Percentiles rank a stretch among this genome's conserved stretches.
phyloP scores from a whole-genome alignment of 2,329 filamentous ascomycete species.

The Talaromyces verruculosus region DNA sequence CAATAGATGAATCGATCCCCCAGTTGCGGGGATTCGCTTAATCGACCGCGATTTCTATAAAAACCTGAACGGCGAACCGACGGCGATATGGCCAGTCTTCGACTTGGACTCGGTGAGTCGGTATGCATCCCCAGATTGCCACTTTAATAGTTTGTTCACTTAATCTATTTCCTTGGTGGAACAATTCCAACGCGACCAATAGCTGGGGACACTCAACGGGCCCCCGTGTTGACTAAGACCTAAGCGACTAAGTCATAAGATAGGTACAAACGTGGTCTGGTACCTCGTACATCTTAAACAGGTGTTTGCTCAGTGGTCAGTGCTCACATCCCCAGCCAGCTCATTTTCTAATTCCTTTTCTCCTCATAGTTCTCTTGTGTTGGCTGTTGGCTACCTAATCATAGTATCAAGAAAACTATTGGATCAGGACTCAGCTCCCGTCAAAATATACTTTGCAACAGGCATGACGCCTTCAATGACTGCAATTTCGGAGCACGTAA shows the following conservation, averaged over 20 bases:
- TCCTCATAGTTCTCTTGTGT: background rate
- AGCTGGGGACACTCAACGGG: background rate
- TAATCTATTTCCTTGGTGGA: slow-evolving; percentile 7
- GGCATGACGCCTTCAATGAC: background rate
- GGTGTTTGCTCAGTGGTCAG: background rate
- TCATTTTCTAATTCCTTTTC: background rate
- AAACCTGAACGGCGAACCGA: background rate
- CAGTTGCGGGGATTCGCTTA: background rate
- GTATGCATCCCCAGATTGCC: background rate
- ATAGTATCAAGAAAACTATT: background rate
- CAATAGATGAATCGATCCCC: background rate
- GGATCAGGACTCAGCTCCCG: background rate
- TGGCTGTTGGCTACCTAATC: background rate
- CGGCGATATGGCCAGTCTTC: background rate
- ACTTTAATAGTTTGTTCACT: background rate
- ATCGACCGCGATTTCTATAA: background rate
- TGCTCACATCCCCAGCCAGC: background rate
- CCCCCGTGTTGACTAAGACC: background rate
- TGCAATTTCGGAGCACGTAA: background rate
- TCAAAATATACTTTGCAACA: slow-evolving; percentile 1
- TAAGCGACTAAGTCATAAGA: background rate
- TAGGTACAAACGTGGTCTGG: background rate
- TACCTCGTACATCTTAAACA: background rate
- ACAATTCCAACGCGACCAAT: background rate
- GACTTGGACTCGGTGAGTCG: background rate